These are phyloP conservation scores for Podila verticillata DNA, from an alignment of 192 early-diverging fungal genomes.

Conservation along the genomic window DNA sequence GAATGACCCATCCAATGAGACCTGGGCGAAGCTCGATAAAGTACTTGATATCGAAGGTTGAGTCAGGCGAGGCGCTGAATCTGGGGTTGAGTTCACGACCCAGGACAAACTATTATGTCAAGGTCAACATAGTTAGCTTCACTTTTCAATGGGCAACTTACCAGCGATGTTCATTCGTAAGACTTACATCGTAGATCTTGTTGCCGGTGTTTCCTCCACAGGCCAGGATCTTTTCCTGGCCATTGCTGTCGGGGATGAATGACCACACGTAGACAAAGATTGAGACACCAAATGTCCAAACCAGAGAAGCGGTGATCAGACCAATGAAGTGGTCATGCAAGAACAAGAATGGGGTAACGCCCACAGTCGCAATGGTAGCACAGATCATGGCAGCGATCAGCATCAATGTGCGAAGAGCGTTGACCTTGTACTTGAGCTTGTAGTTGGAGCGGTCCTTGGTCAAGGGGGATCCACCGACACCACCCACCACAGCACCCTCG, in stretches of 20 bases:
- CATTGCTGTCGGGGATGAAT: conserved; percentile 63
- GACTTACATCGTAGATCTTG: conserved; percentile 80
- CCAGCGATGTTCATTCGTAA: too few species aligned
- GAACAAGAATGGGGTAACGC: conserved; percentile 76
- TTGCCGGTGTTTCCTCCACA: conserved; percentile 93
- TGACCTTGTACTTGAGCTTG: conserved; percentile 85
- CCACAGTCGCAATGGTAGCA: conserved; percentile 56
- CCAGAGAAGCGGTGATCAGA: conserved; percentile 72
- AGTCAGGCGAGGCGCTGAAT: conserved; percentile 55
- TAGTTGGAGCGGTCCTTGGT: conserved; percentile 75
- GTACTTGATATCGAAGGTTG: conserved; percentile 88
- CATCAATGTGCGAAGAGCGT: conserved; percentile 73
- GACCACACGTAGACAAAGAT: conserved; percentile 79
- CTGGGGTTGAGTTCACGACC: conserved; percentile 97
- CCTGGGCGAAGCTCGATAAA: conserved; percentile 95
- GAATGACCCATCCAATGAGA: conserved; percentile 87
- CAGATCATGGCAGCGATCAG: conserved; percentile 58
- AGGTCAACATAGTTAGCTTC: background rate
- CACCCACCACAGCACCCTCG: conserved; percentile 63
- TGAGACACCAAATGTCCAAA: conserved; percentile 73
- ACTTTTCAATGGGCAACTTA: too few species aligned
- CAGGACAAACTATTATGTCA: conserved; percentile 79
- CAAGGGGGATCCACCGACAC: conserved; percentile 33
- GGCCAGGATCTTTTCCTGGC: conserved; percentile 70
- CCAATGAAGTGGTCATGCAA: conserved; percentile 83